A percentile compares a stretch with the other conserved stretches of the same genome.
Conservation (phyloP, 148 eudicot species). For the Fagopyrum esculentum region DNA sequence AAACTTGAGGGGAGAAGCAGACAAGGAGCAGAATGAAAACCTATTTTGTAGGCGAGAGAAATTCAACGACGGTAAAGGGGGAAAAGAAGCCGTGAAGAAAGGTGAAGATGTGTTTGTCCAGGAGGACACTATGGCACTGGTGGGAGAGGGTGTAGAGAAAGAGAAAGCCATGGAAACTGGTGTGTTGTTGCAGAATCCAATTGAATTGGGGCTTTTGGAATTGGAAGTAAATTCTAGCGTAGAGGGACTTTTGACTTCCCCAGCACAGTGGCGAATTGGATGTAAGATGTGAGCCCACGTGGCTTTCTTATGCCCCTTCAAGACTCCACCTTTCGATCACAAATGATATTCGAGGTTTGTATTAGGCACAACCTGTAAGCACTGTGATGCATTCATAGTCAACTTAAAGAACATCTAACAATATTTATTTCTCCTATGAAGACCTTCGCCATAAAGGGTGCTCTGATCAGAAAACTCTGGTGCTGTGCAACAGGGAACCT, state of each 20-base stretch:
- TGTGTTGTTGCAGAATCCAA: background rate
- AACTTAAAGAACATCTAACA: no score
- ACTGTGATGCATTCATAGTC: no score
- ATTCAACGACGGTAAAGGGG: slow-evolving; percentile 29
- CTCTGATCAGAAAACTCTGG: no score
- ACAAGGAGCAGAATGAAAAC: slow-evolving; percentile 30
- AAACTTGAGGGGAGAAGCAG: slow-evolving; percentile 38
- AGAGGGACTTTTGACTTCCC: background rate
- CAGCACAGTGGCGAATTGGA: background rate
- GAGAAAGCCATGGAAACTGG: slow-evolving; percentile 40
- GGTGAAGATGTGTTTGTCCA: slow-evolving; percentile 12
- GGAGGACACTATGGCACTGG: slow-evolving; percentile 15
- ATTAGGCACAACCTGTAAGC: no score
- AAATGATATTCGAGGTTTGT: no score
- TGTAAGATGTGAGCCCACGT: slow-evolving; percentile 5
- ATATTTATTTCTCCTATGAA: no score
- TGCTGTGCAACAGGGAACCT: no score
- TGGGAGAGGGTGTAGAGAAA: slow-evolving; percentile 16
- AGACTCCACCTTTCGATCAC: background rate
- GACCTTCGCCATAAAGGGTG: no score
- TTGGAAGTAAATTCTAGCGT: no score
- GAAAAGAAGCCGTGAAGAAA: slow-evolving; percentile 7
- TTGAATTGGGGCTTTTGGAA: background rate
- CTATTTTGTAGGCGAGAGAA: slow-evolving; percentile 44
- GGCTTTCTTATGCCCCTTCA: background rate